Conservation (phyloP, 352 stramenopile genomes). For the Blastocystis sp. region DNA sequence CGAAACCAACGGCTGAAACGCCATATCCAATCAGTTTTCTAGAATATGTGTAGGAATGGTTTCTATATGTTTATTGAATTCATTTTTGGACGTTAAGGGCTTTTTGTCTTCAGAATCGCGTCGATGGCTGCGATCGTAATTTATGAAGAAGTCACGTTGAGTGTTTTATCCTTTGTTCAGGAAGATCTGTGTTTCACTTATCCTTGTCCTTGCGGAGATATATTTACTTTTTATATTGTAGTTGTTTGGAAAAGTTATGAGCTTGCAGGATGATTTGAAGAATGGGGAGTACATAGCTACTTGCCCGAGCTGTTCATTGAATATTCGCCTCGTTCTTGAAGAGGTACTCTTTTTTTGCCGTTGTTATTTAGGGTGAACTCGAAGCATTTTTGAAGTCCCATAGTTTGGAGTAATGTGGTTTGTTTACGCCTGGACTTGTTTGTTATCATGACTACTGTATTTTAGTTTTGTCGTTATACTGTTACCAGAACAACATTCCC, state of each 20-base stretch:
- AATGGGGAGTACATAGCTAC: slow-evolving; percentile 30
- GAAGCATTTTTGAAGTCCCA: neutral
- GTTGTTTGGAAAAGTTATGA: neutral
- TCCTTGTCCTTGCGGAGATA: slow-evolving; percentile 56
- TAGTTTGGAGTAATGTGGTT: neutral
- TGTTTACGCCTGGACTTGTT: neutral
- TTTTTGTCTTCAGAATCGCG: neutral
- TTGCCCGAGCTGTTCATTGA: slow-evolving; percentile 52
- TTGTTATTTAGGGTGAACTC: neutral
- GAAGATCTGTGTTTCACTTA: slow-evolving; percentile 41
- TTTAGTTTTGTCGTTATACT: neutral
- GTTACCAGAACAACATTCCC: neutral
- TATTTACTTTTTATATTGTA: slow-evolving; percentile 53
- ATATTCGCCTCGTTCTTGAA: slow-evolving; percentile 23
- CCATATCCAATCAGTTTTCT: slow-evolving; percentile 17
- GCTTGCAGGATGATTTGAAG: slow-evolving; percentile 39
- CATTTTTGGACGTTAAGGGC: neutral
- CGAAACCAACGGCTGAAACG: neutral
- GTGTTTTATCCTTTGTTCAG: neutral
- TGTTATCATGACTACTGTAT: neutral
- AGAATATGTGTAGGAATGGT: neutral
- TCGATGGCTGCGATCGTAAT: slow-evolving; percentile 31
- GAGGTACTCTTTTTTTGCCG: neutral
- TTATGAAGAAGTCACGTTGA: slow-evolving; percentile 36
- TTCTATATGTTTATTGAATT: neutral